phyloP scores from a whole-genome alignment of 2,329 filamentous ascomycete species.

The Aspergillus sp. region DNA sequence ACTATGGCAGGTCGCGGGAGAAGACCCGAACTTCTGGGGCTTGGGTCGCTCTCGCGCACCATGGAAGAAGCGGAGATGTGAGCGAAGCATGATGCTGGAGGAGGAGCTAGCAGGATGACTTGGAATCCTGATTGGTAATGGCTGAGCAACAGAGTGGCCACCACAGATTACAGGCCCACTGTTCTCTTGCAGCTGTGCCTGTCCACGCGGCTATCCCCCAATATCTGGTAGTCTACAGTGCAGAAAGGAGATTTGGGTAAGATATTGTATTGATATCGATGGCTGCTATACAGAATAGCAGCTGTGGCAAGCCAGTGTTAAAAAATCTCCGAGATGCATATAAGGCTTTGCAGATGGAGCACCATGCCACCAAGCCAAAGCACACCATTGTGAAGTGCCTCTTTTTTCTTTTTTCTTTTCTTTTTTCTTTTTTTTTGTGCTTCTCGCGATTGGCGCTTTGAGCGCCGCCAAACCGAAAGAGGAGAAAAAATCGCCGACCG shows the following conservation, averaged over 20 bases:
- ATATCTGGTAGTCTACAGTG: background rate
- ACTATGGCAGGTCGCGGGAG: conserved; percentile 20
- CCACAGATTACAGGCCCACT: background rate
- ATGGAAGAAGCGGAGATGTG: background rate
- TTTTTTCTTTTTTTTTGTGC: background rate
- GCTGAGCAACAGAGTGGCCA: background rate
- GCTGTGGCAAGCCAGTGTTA: background rate
- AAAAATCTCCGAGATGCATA: background rate
- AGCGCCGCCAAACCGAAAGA: conserved; percentile 1
- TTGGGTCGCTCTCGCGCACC: conserved; percentile 6
- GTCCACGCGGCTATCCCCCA: background rate
- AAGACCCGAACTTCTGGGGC: background rate
- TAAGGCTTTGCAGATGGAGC: background rate
- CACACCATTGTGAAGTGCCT: background rate
- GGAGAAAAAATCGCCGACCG: background rate
- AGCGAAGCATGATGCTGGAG: background rate
- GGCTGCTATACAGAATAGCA: background rate
- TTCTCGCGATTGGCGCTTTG: conserved; percentile 4
- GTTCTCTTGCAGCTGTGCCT: background rate
- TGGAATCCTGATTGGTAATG: background rate
- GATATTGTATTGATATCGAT: background rate
- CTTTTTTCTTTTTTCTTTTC: too few relatives aligned
- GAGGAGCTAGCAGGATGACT: background rate
- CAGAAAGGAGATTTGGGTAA: background rate
- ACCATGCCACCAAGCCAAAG: background rate